Base-by-base conservation (phyloP, 306 rosid species). In the Dalbergia cochinchinensis region DNA sequence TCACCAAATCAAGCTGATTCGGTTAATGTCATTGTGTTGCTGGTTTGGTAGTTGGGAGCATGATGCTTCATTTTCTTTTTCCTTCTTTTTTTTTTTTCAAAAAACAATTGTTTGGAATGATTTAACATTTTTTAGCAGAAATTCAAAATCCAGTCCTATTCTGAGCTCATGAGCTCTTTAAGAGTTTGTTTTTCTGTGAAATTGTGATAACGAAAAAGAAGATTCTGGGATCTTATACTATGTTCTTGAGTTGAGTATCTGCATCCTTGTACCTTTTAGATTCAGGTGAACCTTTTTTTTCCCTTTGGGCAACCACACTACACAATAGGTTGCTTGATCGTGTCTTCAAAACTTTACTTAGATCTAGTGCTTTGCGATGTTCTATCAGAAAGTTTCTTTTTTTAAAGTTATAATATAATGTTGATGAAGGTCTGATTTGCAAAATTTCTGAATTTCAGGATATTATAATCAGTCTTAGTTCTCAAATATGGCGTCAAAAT, bases 401-500 rank as follows among this genome's bases (percentile, higher is more conserved):
- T 58, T 8, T 15, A 6, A 37, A 4, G 41, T 37, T 37, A 37
- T 37, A 6, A 37, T 47, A 11, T 57, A 26, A 44, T 51, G 44
- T 39, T 81, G 57, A 82, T 77, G 11, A 53, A 59, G 72, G 51
- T 83, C 59, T 82, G 41, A 60, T 79, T 68, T 62, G 8, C 66
- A 47, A 4, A 16, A 18, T 71, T 73, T 77, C 63, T 73, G 55
- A 72, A 62, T 74, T 85, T 77, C 64, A 88, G 92, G 82, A 67
- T 57, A 65, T 70, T 54, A 13, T 22, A 77, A 35, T 58, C 75
- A 68, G 74, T 64, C 41, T 64, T 35, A 53, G 78, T 33, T 64
- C 61, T 85, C 44, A 57, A 82, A 26, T 5, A 94, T 94, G 98
- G 73, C 97, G 0, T 89, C 94, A 9, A 94, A 51, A 78, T 76